Percentiles rank a stretch among this genome's conserved stretches.
Evolutionary conservation across 129 eudicot species (phyloP).

Genomic region (Flaveria robusta): DNA sequence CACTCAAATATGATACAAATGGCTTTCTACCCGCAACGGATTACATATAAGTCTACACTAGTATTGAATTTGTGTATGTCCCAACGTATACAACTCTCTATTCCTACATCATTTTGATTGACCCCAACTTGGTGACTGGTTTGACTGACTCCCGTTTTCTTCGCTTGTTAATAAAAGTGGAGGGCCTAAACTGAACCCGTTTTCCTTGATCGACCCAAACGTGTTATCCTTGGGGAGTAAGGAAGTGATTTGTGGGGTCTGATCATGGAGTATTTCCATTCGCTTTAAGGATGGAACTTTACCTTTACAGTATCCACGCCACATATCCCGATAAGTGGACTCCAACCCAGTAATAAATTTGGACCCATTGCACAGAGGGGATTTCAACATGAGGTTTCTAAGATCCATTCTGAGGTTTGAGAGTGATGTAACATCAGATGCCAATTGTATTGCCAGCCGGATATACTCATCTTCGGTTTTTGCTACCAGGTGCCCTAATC

Average conservation of each 20-base stretch:
- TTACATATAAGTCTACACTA: constrained; percentile 18
- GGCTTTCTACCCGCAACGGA: background rate
- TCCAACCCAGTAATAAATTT: constrained; percentile 70
- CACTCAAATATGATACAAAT: constrained; percentile 12
- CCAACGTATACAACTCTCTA: constrained; percentile 11
- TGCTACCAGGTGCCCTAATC: constrained; percentile 73
- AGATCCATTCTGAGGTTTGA: constrained; percentile 74
- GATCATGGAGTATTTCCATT: constrained; percentile 54
- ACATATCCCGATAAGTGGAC: constrained; percentile 72
- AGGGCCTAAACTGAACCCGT: constrained; percentile 49
- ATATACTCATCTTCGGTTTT: constrained; percentile 90
- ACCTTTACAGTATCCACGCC: constrained; percentile 80
- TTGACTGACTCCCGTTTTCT: constrained; percentile 48
- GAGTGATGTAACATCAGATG: constrained; percentile 68
- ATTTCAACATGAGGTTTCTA: constrained; percentile 80
- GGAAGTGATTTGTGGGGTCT: constrained; percentile 36
- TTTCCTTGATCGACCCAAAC: constrained; percentile 43
- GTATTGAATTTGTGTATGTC: constrained; percentile 21
- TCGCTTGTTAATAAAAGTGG: constrained; percentile 40
- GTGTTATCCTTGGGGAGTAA: constrained; percentile 29
- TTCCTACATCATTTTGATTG: constrained; percentile 35
- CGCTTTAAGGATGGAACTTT: constrained; percentile 73
- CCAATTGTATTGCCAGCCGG: constrained; percentile 68
- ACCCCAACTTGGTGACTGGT: constrained; percentile 31
- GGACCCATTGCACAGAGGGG: constrained; percentile 82